Evolutionary conservation across 495 filamentous ascomycete species (phyloP).

Genomic region (Aspergillus baeticus): DNA sequence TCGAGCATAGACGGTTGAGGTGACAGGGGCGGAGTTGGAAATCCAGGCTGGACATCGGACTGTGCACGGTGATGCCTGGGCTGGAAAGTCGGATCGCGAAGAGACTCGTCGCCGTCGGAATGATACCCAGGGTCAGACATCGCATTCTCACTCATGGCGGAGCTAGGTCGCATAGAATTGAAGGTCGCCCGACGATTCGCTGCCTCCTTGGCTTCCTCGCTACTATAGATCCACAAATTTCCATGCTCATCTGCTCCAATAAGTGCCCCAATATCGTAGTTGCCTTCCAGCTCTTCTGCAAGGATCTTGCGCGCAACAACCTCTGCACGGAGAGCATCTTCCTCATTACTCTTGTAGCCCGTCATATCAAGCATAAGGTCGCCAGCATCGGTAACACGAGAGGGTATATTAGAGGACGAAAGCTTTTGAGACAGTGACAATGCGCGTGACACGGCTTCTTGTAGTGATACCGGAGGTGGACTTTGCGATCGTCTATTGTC

Average conservation of each 20-base stretch:
- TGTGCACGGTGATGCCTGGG: slow-evolving; percentile 55
- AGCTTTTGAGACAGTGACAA: slow-evolving; percentile 84
- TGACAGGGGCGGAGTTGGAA: slow-evolving; percentile 76
- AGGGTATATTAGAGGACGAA: slow-evolving; percentile 85
- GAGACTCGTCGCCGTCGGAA: slow-evolving; percentile 65
- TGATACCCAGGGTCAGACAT: slow-evolving; percentile 93
- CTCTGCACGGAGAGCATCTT: slow-evolving; percentile 87
- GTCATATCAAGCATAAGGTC: slow-evolving; percentile 99
- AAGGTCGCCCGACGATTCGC: slow-evolving; percentile 55
- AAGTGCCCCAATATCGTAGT: slow-evolving; percentile 92
- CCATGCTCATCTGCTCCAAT: slow-evolving; percentile 94
- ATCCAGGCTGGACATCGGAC: slow-evolving; percentile 67
- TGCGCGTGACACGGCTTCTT: slow-evolving; percentile 80
- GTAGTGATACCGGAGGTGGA: slow-evolving; percentile 70
- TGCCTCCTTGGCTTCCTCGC: slow-evolving; percentile 88
- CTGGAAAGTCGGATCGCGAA: slow-evolving; percentile 32
- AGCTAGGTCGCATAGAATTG: slow-evolving; percentile 51
- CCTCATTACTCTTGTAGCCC: slow-evolving; percentile 88
- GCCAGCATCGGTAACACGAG: slow-evolving; percentile 86
- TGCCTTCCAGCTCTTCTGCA: slow-evolving; percentile 89
- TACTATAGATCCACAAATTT: slow-evolving; percentile 98
- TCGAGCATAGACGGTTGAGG: slow-evolving; percentile 58
- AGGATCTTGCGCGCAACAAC: slow-evolving; percentile 92
- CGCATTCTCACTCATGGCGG: slow-evolving; percentile 70
- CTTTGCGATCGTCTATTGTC: slow-evolving; percentile 58